These are phyloP conservation scores for Alternaria panax DNA, from an alignment of 2,329 filamentous ascomycete species.

Conservation along the genomic window DNA sequence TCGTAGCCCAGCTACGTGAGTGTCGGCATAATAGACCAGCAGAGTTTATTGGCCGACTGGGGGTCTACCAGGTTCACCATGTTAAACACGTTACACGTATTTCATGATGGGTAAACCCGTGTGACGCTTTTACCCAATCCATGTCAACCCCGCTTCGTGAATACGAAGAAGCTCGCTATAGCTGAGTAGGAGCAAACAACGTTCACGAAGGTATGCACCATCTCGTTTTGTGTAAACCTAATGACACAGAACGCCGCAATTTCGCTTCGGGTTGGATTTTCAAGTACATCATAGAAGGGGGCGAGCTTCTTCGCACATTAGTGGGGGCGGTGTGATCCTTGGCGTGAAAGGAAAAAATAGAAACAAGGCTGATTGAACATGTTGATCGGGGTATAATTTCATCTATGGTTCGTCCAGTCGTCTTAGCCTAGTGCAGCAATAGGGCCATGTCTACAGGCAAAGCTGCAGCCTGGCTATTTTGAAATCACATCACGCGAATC, in stretches of 20 bases:
- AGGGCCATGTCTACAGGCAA: not conserved
- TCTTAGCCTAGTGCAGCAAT: constrained; percentile 11
- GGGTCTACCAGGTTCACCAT: not conserved
- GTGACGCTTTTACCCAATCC: not conserved
- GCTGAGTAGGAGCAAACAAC: not conserved
- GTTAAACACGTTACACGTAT: not conserved
- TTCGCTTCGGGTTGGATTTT: not conserved
- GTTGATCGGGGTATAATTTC: constrained; percentile 9
- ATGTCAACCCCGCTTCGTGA: not conserved
- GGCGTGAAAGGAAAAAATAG: not conserved
- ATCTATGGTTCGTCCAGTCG: constrained; percentile 9
- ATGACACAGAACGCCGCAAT: not conserved
- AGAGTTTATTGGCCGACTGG: not conserved
- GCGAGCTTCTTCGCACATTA: not conserved
- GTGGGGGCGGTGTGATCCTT: not conserved
- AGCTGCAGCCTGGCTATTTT: not conserved
- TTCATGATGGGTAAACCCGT: not conserved
- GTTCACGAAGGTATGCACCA: not conserved
- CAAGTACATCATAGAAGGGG: not conserved
- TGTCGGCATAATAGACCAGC: not conserved
- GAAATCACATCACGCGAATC: not conserved
- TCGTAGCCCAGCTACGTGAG: not conserved
- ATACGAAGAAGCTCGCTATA: not conserved
- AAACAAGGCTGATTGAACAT: not conserved
- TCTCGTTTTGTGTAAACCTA: not conserved